phyloP scores from a whole-genome alignment of 2,329 filamentous ascomycete species.

The Alternaria rosae region DNA sequence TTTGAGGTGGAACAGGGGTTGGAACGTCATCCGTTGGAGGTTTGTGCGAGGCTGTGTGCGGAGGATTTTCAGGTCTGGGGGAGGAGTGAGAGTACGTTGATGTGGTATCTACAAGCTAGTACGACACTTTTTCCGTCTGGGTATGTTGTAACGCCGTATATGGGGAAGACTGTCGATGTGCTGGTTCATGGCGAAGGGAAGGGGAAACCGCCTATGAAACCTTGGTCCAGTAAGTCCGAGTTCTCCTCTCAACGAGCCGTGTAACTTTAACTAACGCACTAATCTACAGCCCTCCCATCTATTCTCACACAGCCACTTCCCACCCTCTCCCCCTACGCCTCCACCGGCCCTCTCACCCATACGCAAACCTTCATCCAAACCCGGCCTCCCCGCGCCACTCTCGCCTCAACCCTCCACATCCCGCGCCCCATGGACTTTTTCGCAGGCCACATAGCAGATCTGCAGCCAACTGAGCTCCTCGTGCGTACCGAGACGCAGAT shows the following conservation, averaged over 20 bases:
- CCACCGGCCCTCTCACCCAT: conserved; percentile 31
- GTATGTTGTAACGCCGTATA: conserved; percentile 58
- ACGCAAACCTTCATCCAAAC: conserved; percentile 61
- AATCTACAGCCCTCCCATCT: conserved; percentile 18
- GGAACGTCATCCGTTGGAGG: conserved; percentile 56
- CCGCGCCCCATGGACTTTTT: conserved; percentile 51
- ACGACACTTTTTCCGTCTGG: conserved; percentile 63
- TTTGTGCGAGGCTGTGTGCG: conserved; percentile 59
- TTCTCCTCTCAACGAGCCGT: conserved; percentile 12
- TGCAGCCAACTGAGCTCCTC: conserved; percentile 51
- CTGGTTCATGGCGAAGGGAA: conserved; percentile 54
- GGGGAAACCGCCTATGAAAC: conserved; percentile 51
- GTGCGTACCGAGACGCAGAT: conserved; percentile 60
- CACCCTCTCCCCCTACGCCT: conserved; percentile 51
- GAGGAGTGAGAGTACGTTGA: conserved; percentile 53
- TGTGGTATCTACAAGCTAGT: conserved; percentile 59
- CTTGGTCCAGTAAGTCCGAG: conserved; percentile 57
- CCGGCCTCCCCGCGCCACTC: conserved; percentile 46
- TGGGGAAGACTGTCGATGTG: conserved; percentile 58
- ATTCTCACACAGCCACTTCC: conserved; percentile 18
- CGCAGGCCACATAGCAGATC: conserved; percentile 31
- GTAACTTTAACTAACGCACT: neutral
- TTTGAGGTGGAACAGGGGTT: conserved; percentile 50
- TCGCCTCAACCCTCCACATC: conserved; percentile 55
- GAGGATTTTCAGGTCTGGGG: conserved; percentile 62